Base-by-base conservation (phyloP, 2,329 filamentous ascomycete species). In the Paecilomyces formosus region DNA sequence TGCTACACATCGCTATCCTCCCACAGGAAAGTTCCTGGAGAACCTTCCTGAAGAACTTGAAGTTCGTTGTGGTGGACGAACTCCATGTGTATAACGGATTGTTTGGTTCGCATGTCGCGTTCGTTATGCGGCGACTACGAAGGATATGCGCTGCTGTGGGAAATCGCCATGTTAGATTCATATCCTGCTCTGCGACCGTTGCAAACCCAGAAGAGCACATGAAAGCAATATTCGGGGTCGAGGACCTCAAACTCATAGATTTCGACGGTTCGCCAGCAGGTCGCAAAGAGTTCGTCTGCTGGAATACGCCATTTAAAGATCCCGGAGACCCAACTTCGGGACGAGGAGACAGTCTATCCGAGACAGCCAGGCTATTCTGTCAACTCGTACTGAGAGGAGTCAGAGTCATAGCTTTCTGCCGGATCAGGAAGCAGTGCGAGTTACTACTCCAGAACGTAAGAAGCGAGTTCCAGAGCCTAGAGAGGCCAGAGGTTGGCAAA, bases 271-370 rank as follows among this genome's bases (percentile, higher is more conserved):
- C 92, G 0, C 94, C 94, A 0, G 91, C 91, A 5, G 91, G 93
- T 0, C 82, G 91, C 22, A 97, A 97, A 70, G 93, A 97, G 68
- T 97, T 97, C 59, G 70, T 99, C 6, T 97, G 92, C 73, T 99
- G 94, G 94, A 97, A 99, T 66, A 97, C 93, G 0, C 94, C 94
- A 0, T 96, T 86, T 73, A 95, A 92, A 71, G 93, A 97, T 65
- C 91, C 93, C 0, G 83, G 82, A 0, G 93, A 97, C 72, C 89
- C 92, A 8, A 85, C 88, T 0, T 96, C 90, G 66, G 93, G 94
- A 1, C 85, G 94, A 59, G 90, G 90, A 13, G 90, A 90, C 70
- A 87, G 88, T 3, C 85, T 95, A 71, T 82, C 85, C 3, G 93
- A 99, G 74, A 89, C 90, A n/a, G 91, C 94, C 1, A 86, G 89